Evolutionary conservation across 257 asterid genomes (phyloP), one percentile per base, ranked within the genome.

Genomic region (Lantana camara): DNA sequence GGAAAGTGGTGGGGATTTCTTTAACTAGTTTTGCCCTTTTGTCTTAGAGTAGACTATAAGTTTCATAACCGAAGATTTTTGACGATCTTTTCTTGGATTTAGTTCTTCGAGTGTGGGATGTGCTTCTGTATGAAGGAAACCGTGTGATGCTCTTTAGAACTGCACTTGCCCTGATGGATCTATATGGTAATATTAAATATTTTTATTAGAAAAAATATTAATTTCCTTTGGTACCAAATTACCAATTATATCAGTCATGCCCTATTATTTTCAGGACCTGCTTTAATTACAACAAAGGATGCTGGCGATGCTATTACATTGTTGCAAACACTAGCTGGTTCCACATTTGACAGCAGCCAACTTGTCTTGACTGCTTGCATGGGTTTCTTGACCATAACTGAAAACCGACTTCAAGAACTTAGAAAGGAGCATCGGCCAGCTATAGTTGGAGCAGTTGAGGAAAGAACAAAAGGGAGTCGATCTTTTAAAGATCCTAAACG

Each of bases 41-140:
- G n/a, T n/a, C n/a, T n/a, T n/a, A n/a, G n/a, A n/a, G n/a, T n/a
- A n/a, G n/a, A n/a, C n/a, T 45, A 29, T 24, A 32, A 13, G 13
- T 64, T 73, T 64, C 52, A 17, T 9, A 4, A 19, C 30, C 34
- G 2, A 57, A 69, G 24, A 29, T 20, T 19, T 42, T 19, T 29
- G n/a, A 42, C 19, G 6, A 32, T 22, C 40, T 53, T 46, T 59
- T 41, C 57, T 66, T 70, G 48, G 34, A 54, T 76, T 63, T 79
- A 91, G 98, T 88, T 75, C 93, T 91, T 73, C 90, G 98, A 70
- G 83, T 91, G 69, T 91, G 98, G 98, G 98, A 91, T 77, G 98
- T 91, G 82, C 83, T 91, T 68, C 77, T 91, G 58, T 91, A 76
- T 79, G 98, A 91, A 83, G 98, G 98, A 68, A 91, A 82, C 69